Percentiles rank a stretch among this genome's conserved stretches.
Conservation (phyloP, 2,329 filamentous ascomycete species). For the Aspergillus viridinutans region DNA sequence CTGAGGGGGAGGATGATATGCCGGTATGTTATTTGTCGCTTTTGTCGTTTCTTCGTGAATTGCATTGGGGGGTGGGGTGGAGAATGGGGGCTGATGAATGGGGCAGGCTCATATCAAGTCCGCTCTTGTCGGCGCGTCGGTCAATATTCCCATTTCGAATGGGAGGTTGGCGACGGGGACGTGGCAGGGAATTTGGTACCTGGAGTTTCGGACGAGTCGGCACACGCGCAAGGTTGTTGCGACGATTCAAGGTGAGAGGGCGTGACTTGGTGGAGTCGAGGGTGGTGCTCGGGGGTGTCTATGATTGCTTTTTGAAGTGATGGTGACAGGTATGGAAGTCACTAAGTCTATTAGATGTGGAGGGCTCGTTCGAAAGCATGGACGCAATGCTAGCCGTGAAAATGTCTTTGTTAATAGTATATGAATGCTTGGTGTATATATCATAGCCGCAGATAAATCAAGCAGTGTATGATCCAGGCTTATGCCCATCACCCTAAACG, state of each 20-base stretch:
- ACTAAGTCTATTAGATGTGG: not conserved
- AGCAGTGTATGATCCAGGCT: not conserved
- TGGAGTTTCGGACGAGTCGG: conserved; percentile 76
- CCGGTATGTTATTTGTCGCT: conserved; percentile 52
- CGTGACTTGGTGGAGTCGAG: conserved; percentile 18
- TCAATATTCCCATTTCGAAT: conserved; percentile 86
- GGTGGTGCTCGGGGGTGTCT: conserved; percentile 9
- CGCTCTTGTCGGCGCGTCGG: conserved; percentile 79
- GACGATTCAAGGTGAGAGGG: conserved; percentile 85
- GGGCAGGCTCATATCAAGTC: conserved; percentile 84
- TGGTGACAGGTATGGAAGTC: not conserved
- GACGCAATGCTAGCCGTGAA: not conserved
- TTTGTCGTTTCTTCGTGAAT: conserved; percentile 1
- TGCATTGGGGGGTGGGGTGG: not conserved
- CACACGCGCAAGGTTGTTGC: conserved; percentile 81
- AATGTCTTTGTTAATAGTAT: not conserved
- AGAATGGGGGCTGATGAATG: not conserved
- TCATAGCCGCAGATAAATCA: not conserved
- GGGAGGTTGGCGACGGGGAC: conserved; percentile 68
- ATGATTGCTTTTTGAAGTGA: conserved; percentile 5
- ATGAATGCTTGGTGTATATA: not conserved
- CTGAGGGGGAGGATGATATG: conserved; percentile 91
- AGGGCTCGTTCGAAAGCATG: not conserved
- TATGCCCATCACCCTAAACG: not conserved
- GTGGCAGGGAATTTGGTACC: conserved; percentile 76